A percentile compares a stretch with the other conserved stretches of the same genome.
phyloP scores from a whole-genome alignment of 257 asterid species.

The Apocynum venetum region DNA sequence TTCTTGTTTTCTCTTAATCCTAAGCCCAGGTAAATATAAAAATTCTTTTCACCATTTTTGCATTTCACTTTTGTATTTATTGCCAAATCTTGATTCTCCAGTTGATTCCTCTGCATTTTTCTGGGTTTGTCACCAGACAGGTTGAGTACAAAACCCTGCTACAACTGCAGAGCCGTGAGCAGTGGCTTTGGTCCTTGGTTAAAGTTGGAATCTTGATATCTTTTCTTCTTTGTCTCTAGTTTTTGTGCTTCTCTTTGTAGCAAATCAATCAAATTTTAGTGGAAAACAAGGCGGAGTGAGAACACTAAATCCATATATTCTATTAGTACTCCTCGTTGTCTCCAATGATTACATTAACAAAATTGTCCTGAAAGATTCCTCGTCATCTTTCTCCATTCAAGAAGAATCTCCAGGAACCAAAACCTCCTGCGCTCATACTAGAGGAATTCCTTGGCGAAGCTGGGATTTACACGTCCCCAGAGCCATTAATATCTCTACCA shows the following conservation, averaged over 20 bases:
- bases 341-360: not conserved
- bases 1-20: not conserved
- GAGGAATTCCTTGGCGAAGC: not conserved
- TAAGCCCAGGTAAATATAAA: not conserved
- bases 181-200: not conserved
- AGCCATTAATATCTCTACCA: slow-evolving; percentile 8
- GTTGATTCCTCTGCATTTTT: not conserved
- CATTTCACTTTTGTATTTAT: not conserved
- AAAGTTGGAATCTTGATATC: not conserved
- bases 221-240: not conserved
- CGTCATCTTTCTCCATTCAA: not conserved
- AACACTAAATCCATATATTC: too few relatives aligned
- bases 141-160: not conserved
- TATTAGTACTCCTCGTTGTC: not conserved
- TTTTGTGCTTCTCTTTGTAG: not conserved
- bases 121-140: not conserved
- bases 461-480: too few relatives aligned
- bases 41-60: too few relatives aligned
- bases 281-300: not conserved
- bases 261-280: not conserved
- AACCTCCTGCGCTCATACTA: not conserved
- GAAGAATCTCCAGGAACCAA: not conserved
- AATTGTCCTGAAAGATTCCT: not conserved
- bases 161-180: not conserved
- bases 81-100: not conserved